Conservation (phyloP, 805 yeast species). For the Cyberlindnera meyerae region DNA sequence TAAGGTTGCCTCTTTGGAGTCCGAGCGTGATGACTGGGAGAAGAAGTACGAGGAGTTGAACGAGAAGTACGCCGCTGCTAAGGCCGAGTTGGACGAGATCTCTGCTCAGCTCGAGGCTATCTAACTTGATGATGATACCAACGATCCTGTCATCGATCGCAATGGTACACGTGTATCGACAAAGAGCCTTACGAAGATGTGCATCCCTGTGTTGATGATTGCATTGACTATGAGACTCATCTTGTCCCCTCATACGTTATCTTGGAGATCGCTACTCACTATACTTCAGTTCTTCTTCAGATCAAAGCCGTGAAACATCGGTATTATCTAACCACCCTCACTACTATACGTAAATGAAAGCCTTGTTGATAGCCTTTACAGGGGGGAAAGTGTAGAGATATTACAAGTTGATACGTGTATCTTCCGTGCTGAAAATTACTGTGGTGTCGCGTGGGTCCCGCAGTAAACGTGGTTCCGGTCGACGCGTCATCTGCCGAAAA, state of each 20-base stretch:
- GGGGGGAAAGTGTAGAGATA: too few relatives aligned
- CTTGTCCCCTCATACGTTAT: conserved; percentile 1
- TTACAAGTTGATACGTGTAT: too few relatives aligned
- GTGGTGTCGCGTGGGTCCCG: too few relatives aligned
- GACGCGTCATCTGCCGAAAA: too few relatives aligned
- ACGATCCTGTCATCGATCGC: background rate
- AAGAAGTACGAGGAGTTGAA: conserved; percentile 84
- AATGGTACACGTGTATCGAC: too few relatives aligned
- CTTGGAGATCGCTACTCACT: conserved; percentile 5
- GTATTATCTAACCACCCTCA: too few relatives aligned
- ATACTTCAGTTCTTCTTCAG: conserved; percentile 8
- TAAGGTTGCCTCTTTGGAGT: conserved; percentile 85
- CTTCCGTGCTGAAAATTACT: too few relatives aligned
- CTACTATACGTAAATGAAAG: background rate
- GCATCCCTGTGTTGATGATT: conserved; percentile 6
- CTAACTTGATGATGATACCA: conserved; percentile 16
- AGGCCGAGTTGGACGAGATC: conserved; percentile 94
- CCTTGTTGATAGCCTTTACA: too few relatives aligned
- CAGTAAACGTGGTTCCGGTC: too few relatives aligned
- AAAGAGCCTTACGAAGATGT: background rate
- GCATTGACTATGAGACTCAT: conserved; percentile 1
- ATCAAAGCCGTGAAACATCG: conserved; percentile 3
- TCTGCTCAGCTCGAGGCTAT: conserved; percentile 82
- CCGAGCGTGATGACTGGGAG: conserved; percentile 89
- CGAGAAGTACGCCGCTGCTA: conserved; percentile 75